Evolutionary conservation across 768 basidiomycete species (phyloP).

Genomic region (Dioszegia crocea): DNA sequence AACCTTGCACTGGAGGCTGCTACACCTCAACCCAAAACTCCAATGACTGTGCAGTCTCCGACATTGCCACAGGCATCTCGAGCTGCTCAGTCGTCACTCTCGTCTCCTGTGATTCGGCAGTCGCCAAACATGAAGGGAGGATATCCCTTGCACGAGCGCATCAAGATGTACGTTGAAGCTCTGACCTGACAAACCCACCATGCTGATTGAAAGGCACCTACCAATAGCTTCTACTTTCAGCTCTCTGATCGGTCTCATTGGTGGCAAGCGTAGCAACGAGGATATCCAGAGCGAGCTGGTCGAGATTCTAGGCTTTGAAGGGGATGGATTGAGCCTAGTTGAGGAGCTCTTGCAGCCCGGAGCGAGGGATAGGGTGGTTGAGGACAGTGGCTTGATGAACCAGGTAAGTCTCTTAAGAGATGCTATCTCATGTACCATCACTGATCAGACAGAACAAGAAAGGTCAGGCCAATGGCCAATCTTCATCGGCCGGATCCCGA

Average conservation of each 20-base stretch:
- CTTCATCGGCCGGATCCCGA: neutral
- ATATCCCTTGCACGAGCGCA: neutral
- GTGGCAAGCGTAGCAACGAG: slow-evolving; percentile 54
- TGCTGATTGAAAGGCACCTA: slow-evolving; percentile 30
- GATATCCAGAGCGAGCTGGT: slow-evolving; percentile 71
- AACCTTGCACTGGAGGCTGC: neutral
- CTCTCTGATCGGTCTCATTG: slow-evolving; percentile 29
- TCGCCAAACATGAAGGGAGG: neutral
- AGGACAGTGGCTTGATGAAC: slow-evolving; percentile 10
- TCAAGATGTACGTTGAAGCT: slow-evolving; percentile 1
- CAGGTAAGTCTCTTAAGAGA: no score
- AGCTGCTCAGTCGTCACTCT: no score
- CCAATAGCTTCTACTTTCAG: slow-evolving; percentile 22
- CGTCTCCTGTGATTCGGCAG: neutral
- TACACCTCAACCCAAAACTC: neutral
- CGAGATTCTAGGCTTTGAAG: slow-evolving; percentile 70
- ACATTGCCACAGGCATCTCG: neutral
- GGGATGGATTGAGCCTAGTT: slow-evolving; percentile 72
- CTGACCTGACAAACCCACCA: neutral
- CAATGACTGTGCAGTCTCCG: neutral
- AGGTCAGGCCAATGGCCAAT: neutral
- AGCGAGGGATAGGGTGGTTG: slow-evolving; percentile 48
- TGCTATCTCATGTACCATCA: no score
- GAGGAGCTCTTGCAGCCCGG: slow-evolving; percentile 66
- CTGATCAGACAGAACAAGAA: slow-evolving; percentile 3